Evolutionary conservation across 257 asterid species (phyloP), one percentile per base, ranked within the genome.

Genomic region (Verbascum thapsus): DNA sequence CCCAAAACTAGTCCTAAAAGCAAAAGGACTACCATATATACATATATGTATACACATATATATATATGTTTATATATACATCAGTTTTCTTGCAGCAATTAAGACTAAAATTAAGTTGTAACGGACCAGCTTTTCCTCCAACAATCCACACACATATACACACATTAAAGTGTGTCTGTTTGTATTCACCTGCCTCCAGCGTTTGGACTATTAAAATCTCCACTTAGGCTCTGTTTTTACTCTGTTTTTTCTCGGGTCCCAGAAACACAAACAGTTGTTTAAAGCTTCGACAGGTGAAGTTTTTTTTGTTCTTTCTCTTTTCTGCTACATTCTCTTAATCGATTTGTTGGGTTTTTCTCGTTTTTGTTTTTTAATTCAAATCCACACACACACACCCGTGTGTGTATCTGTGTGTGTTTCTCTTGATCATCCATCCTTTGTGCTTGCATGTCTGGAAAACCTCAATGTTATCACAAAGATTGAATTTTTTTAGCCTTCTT

Each of bases 341-440:
- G 30, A 26, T 50, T 41, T 43, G 22, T 61, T 38, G 57, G n/a
- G 12, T 18, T 20, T 37, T 32, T 34, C 8, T 48, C 15, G 8
- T 22, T 17, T 26, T n/a, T 55, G 4, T 15, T 38, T 34, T 11
- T 8, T 6, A 18, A 7, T 8, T 6, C 39, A 15, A 7, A 56
- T 15, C 43, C 53, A 53, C 38, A 37, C 49, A 48, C 32, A 47
- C 4, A 37, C 19, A 26, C 35, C 15, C 39, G 43, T 62, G 15
- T 35, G 30, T 56, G 4, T 56, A 38, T 58, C 52, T 56, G 52
- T 58, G 58, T 51, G 47, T 34, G 16, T 54, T 19, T 61, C 54
- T 26, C 48, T 44, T 45, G 61, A 34, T 60, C 61, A 43, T 44
- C 69, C 59, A 35, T 20, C 58, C 30, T 22, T 53, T 51, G 16